These are phyloP conservation scores for Hypoxylon crocopeplum DNA, from an alignment of 495 filamentous ascomycete genomes.

Conservation along the genomic window DNA sequence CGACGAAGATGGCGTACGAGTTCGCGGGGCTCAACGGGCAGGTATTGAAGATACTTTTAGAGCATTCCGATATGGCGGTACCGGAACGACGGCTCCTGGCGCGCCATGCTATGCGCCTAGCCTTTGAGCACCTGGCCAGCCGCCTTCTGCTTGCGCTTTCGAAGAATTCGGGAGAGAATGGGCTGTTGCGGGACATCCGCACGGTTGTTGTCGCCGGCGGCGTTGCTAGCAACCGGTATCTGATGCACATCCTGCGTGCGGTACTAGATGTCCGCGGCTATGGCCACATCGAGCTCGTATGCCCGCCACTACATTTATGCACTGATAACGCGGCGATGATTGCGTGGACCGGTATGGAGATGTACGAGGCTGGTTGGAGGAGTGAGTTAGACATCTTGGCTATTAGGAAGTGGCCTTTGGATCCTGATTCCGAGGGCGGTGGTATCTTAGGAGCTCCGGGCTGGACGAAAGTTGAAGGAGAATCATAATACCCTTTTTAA, in stretches of 20 bases:
- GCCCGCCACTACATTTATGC: conserved; percentile 78
- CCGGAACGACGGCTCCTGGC: conserved; percentile 69
- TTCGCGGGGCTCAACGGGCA: conserved; percentile 48
- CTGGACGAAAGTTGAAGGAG: conserved; percentile 48
- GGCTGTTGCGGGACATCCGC: conserved; percentile 41
- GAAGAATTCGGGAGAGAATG: background rate
- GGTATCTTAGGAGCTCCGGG: conserved; percentile 55
- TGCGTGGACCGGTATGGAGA: conserved; percentile 91
- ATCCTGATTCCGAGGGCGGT: conserved; percentile 61
- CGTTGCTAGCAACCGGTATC: conserved; percentile 82
- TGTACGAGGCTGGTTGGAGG: conserved; percentile 81
- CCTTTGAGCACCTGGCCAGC: conserved; percentile 87
- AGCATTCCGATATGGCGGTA: conserved; percentile 37
- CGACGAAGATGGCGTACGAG: conserved; percentile 43
- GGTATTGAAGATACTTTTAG: conserved; percentile 38
- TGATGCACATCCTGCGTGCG: conserved; percentile 69
- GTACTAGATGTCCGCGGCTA: conserved; percentile 68
- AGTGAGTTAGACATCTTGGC: conserved; percentile 65
- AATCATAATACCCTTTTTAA: too few species aligned
- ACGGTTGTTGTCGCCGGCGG: conserved; percentile 87
- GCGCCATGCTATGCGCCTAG: conserved; percentile 72
- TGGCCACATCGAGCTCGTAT: conserved; percentile 65
- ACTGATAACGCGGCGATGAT: conserved; percentile 99
- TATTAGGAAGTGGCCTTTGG: conserved; percentile 80
- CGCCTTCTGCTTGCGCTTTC: conserved; percentile 71